Conservation (phyloP, 2,329 filamentous ascomycete species). For the Xylaria sp. region DNA sequence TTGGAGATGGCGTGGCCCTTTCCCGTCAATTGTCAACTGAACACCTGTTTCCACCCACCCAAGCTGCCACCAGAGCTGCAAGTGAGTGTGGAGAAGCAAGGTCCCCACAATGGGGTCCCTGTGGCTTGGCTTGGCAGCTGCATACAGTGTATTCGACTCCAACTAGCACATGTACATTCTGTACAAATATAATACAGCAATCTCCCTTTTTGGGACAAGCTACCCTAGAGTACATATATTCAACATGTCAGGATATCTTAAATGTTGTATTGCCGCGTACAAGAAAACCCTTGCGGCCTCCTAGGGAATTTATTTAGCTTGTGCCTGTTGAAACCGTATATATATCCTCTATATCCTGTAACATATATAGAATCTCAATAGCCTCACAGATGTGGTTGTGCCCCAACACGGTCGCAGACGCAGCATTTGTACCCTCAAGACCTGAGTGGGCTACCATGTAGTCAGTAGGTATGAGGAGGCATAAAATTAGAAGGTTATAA, state of each 20-base stretch:
- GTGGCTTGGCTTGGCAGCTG: slow-evolving; percentile 15
- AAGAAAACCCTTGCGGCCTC: no score
- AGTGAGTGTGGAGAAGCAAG: slow-evolving; percentile 22
- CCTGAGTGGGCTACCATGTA: background rate
- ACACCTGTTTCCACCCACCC: slow-evolving; percentile 38
- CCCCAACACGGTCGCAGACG: no score
- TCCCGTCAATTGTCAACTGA: slow-evolving; percentile 31
- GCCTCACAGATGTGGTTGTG: no score
- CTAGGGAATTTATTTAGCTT: no score
- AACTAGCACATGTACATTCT: background rate
- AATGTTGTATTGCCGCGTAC: no score
- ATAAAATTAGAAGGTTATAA: slow-evolving; percentile 11
- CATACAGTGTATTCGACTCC: background rate
- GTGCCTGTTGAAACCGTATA: no score
- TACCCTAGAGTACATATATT: slow-evolving; percentile 3
- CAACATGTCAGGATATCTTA: background rate
- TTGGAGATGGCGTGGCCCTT: slow-evolving; percentile 26
- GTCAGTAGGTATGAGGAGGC: no score
- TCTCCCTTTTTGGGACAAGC: background rate
- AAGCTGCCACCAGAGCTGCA: slow-evolving; percentile 1
- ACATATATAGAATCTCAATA: no score
- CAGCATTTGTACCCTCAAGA: no score
- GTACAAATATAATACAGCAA: background rate
- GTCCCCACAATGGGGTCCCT: slow-evolving; percentile 24
- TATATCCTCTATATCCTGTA: no score